phyloP scores from a whole-genome alignment of 73 alveolate genomes.

The Paramecium caudatum region DNA sequence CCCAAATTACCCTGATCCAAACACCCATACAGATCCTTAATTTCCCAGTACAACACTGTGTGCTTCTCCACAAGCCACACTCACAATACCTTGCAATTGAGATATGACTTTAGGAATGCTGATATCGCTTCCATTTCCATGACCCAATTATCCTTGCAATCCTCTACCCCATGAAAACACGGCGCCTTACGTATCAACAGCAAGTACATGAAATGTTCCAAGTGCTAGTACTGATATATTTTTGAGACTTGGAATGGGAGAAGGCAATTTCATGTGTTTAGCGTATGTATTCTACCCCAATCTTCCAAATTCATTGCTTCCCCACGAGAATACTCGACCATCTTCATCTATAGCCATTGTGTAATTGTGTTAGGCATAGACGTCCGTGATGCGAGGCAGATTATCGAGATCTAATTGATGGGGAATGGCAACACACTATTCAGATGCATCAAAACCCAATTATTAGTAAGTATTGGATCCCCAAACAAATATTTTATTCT shows the following conservation, averaged over 20 bases:
- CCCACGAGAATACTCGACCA: conserved; percentile 64
- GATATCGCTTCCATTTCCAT: not conserved
- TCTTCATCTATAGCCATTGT: conserved; percentile 41
- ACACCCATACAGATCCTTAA: not conserved
- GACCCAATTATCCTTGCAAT: conserved; percentile 56
- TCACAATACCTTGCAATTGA: not conserved
- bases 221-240: not conserved
- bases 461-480: conserved; percentile 49
- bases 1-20: conserved; percentile 57
- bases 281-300: conserved; percentile 36
- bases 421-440: conserved; percentile 52
- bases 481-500: conserved; percentile 55
- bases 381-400: not conserved
- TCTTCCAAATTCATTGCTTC: conserved; percentile 55
- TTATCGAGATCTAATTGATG: conserved; percentile 44
- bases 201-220: conserved; percentile 55
- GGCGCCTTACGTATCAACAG: conserved; percentile 20
- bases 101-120: not conserved
- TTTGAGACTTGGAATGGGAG: not conserved
- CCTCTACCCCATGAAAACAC: conserved; percentile 68
- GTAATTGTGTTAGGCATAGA: conserved; percentile 55
- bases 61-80: conserved; percentile 20
- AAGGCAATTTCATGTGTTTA: conserved; percentile 10
- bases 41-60: conserved; percentile 37
- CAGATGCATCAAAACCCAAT: conserved; percentile 67